Percentiles rank a stretch among this genome's conserved stretches.
Evolutionary conservation across 192 early-diverging fungal genomes (phyloP).

Genomic region (Coemansia sp.): DNA sequence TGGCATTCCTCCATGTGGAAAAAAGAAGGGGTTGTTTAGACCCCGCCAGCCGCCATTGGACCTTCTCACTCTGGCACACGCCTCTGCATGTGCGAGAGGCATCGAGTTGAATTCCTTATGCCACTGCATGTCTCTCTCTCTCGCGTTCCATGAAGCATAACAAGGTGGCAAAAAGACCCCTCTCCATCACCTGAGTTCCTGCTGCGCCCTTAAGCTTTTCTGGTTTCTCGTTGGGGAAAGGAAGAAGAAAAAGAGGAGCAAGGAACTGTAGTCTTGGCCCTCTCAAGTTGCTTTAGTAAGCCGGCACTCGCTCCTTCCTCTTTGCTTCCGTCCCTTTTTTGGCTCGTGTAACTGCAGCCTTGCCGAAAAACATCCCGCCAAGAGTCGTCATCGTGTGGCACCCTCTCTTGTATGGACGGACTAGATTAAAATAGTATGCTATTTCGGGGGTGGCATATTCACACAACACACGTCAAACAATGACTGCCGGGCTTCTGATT

Average conservation of each 20-base stretch:
- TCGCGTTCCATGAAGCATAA: neutral
- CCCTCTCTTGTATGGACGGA: neutral
- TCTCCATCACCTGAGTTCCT: conserved; percentile 2
- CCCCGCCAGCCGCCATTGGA: neutral
- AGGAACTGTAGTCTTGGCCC: neutral
- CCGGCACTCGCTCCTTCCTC: neutral
- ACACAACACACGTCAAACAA: neutral
- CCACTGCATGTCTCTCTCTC: neutral
- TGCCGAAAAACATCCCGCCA: conserved; percentile 8
- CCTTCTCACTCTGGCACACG: conserved; percentile 4
- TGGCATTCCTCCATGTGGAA: neutral
- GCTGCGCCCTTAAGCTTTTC: neutral
- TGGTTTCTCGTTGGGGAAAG: conserved; percentile 2
- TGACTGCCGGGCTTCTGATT: neutral
- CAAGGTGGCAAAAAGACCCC: neutral
- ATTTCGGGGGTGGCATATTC: neutral
- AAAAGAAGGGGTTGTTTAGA: neutral
- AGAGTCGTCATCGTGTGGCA: conserved; percentile 1
- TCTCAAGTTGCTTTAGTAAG: conserved; percentile 1
- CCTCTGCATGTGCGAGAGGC: neutral
- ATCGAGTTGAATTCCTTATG: neutral
- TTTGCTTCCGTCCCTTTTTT: neutral
- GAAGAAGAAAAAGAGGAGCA: neutral
- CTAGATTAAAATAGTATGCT: neutral
- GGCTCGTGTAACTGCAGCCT: conserved; percentile 12